phyloP scores from a whole-genome alignment of 192 early-diverging fungal species.

The Thoreauomyces humboldtii region DNA sequence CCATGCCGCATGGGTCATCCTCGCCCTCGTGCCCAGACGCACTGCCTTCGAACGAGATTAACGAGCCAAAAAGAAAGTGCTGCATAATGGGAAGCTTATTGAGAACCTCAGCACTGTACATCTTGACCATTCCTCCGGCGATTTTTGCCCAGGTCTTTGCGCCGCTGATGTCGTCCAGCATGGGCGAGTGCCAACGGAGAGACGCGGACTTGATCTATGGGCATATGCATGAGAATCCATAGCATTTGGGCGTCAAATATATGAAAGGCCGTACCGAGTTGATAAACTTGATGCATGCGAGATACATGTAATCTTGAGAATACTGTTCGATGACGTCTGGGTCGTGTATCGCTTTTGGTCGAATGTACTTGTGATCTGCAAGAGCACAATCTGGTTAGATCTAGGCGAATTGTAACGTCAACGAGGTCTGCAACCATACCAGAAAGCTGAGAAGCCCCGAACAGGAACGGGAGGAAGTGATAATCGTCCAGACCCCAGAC shows the following conservation, averaged over 20 bases:
- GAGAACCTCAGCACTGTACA: slow-evolving; percentile 84
- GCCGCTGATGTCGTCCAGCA: slow-evolving; percentile 89
- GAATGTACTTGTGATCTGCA: slow-evolving; percentile 81
- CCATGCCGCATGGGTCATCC: slow-evolving; percentile 31
- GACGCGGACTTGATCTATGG: slow-evolving; percentile 39
- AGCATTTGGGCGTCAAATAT: background rate
- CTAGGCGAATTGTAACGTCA: too few species aligned
- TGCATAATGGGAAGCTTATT: slow-evolving; percentile 95
- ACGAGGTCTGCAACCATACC: slow-evolving; percentile 41
- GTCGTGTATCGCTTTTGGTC: slow-evolving; percentile 93
- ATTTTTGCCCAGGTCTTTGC: slow-evolving; percentile 90
- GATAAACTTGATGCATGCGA: slow-evolving; percentile 91
- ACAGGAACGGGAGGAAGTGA: slow-evolving; percentile 94
- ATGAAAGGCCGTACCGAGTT: slow-evolving; percentile 61
- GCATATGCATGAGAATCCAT: background rate
- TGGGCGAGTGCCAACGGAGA: slow-evolving; percentile 82
- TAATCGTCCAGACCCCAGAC: slow-evolving; percentile 99
- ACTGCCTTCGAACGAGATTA: slow-evolving; percentile 70
- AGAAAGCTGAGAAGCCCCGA: slow-evolving; percentile 83
- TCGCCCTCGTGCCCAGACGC: slow-evolving; percentile 47
- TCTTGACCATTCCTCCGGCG: slow-evolving; percentile 86
- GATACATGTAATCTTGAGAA: slow-evolving; percentile 91
- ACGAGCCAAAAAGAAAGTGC: slow-evolving; percentile 87
- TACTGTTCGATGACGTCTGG: slow-evolving; percentile 85
- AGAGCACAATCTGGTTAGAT: too few species aligned